Evolutionary conservation across 1,139 yeast species (phyloP), one percentile per base, ranked within the genome.

Genomic region (Pichia sp.): DNA sequence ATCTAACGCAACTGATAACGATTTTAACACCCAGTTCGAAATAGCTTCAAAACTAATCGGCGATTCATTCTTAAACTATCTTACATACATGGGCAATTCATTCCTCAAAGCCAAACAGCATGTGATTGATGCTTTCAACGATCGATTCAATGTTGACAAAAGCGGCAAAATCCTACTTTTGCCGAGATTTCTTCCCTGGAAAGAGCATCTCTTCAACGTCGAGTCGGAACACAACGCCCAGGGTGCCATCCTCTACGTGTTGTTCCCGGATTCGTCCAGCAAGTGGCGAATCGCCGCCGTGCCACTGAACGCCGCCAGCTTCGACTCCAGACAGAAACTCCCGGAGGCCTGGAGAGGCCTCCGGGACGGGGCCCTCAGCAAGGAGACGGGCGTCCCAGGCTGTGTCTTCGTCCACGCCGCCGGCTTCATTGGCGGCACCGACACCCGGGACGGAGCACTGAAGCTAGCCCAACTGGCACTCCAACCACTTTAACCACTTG

Each of bases 341-440:
- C 96, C 96, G 20, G 93, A 84, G 61, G 72, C 78, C 27, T 85
- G 95, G 88, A 77, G 98, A 68, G 99, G 99, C 24, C 68, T 89
- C 38, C 78, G 98, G 59, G 98, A 91, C 59, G 89, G 83, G 26
- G 84, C 71, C 33, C 72, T 91, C 54, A 76, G 84, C 49, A 69
- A 79, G 50, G 66, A 74, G 52, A 68, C 88, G 29, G 96, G 95
- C 16, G 75, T 91, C 44, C 78, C 76, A 18, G 96, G 86, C 4
- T 85, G 96, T 59, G 78, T 89, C 25, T 91, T 91, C 60, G 78
- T 93, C 43, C 99, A 91, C 56, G 96, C 97, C 33, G 86, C 95
- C 35, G 98, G 99, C 0, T 91, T 91, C 65, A 91, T 91, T 59
- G 98, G 98, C 28, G 99, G 99, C 40, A 87, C 93, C 47, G 72